Percentiles rank a stretch among this genome's conserved stretches.
Evolutionary conservation across 768 basidiomycete genomes (phyloP).

Genomic region (Imleria badia): DNA sequence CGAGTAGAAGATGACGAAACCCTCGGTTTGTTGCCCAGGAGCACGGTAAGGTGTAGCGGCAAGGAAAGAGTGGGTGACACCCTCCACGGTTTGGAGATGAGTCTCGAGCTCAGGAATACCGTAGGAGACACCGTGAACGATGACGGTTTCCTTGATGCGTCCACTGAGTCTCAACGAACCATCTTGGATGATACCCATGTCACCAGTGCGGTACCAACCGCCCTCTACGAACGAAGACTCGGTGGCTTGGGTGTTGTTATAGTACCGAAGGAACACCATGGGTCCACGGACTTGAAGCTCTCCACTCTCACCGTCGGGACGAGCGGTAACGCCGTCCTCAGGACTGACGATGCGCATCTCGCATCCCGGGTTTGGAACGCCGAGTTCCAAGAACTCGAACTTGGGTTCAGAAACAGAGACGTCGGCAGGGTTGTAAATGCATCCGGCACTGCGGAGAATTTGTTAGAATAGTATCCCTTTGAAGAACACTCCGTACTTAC

Average conservation of each 20-base stretch:
- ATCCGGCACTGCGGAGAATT: conserved; percentile 34
- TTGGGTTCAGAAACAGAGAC: conserved; percentile 11
- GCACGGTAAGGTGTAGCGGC: conserved; percentile 40
- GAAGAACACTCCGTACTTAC: conserved; percentile 12
- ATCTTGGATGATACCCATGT: conserved; percentile 41
- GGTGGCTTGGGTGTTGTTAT: conserved; percentile 49
- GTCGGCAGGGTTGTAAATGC: conserved; percentile 37
- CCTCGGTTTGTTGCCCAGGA: conserved; percentile 39
- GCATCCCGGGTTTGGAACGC: conserved; percentile 30
- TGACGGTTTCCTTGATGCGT: conserved; percentile 43
- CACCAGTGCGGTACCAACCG: conserved; percentile 66
- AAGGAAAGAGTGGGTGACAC: conserved; percentile 35
- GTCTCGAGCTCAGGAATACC: conserved; percentile 39
- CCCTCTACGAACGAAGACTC: conserved; percentile 40
- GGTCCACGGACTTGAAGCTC: conserved; percentile 42
- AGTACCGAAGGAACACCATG: conserved; percentile 44
- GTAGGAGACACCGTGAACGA: conserved; percentile 45
- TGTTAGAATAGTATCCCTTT: neutral
- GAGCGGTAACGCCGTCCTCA: conserved; percentile 25
- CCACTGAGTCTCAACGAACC: conserved; percentile 39
- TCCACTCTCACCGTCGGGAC: conserved; percentile 34
- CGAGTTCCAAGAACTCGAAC: conserved; percentile 40
- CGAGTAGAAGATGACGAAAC: conserved; percentile 43
- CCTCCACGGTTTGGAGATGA: conserved; percentile 39
- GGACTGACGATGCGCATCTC: conserved; percentile 37